Base-by-base conservation (phyloP, 2,329 filamentous ascomycete genomes). In the Aureobasidium sp. region DNA sequence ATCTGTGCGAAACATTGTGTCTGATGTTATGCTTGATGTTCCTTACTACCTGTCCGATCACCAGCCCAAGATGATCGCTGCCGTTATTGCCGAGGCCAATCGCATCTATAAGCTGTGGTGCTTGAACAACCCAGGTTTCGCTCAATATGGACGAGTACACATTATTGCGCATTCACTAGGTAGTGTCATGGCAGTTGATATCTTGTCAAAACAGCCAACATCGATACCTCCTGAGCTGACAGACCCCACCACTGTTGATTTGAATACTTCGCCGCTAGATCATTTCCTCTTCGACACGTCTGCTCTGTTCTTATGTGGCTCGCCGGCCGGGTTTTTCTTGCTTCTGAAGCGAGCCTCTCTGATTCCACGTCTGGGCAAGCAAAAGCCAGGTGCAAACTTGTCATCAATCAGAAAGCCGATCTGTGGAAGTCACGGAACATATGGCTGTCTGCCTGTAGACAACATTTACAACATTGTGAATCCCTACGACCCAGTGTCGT, bases 21-120 rank as follows among this genome's bases (percentile, higher is more conserved):
- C 90, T 45, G 94, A 99, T 72, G 91, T 99, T 68, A 97, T 99
- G 91, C 87, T 97, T 54, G 94, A 99, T 72, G 93, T 99, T 54
- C 94, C 94, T 0, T 97, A 96, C 72, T 99, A 97, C 76, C 87
- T 99, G 76, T 97, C 93, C 0, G 89, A 95, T 63, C 93, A 97
- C 75, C 96, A 97, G 69, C 84, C 87, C 4, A 96, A 91, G 73
- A 97, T 99, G 92, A 89, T 96, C 55, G 83, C 87, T 47, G 92
- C 94, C 1, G 86, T 97, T 52, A 87, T 96, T 44, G 83, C 83
- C 63, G 94, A 99, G 76, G 93, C 94, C 8, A 99, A 99, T 70
- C 85, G 93, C 5, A 90, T 99, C n/a, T 97, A 96, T 72, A 85
- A 89, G 21, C 81, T 97, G 1, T 99, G 94, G 94, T 97, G 92